Base-by-base conservation (phyloP, 192 early-diverging fungal species). In the Funneliformis mosseae region DNA sequence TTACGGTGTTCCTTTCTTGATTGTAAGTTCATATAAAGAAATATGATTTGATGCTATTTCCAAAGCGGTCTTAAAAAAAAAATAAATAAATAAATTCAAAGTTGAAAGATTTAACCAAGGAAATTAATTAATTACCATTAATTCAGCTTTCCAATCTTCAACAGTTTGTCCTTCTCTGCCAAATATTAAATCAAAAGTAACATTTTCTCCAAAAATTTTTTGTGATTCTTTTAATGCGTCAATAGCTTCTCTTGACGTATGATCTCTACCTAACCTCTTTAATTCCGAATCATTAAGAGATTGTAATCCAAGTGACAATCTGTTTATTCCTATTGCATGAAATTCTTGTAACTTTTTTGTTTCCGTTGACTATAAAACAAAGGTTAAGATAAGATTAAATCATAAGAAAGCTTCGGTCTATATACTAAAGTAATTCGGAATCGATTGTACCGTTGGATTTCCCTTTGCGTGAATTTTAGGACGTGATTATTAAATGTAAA, bases 161-260 rank as follows among this genome's bases (percentile, higher is more conserved):
- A 87, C 41, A 7, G 81, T 83, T 72, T 90, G 88, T 18, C 84
- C 85, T 14, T 83, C 76, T 78, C 88, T 81, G 10, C 85, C 89
- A 83, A 87, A 88, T 18, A 90, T 90, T 28, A 90, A 72, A 80
- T 90, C 89, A 82, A 88, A 86, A 1, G 84, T 85, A 11, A 90
- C 82, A 8, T 70, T 82, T 14, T 82, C 80, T 12, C 81, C 79
- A 84, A 88, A 90, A 1, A 88, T 77, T 3, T 79, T 14, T 64
- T 84, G 83, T 1, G 89, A 88, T 59, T 79, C 82, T 3, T 82
- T 50, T 2, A 90, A 33, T 12, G 88, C 84, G 42, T 81, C 72
- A 6, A 90, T 73, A 16, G 83, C 86, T 42, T 88, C 82, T 21
- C 75, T 66, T 9, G 81, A 82, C 10, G 85, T 78, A 70, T 90